A percentile compares a stretch with the other conserved stretches of the same genome.
These are phyloP conservation scores for Daphne laureola DNA, from an alignment of 441 rosid genomes.

Conservation along the genomic window DNA sequence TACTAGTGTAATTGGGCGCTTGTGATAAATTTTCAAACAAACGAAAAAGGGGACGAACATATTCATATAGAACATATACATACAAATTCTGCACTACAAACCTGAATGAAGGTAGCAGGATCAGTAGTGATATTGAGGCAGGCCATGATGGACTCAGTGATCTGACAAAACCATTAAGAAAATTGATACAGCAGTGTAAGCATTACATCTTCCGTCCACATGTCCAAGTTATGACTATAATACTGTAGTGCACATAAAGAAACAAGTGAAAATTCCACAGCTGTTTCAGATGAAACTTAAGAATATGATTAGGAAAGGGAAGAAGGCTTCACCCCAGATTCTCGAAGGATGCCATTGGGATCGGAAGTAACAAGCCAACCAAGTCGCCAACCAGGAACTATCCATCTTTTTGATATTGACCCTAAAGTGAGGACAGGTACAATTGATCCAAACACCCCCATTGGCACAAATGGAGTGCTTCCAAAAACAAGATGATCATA, in stretches of 20 bases:
- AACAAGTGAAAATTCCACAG: not conserved
- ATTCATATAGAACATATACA: not conserved
- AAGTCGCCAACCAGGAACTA: conserved; percentile 54
- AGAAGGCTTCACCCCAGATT: conserved; percentile 29
- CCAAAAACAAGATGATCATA: conserved; percentile 40
- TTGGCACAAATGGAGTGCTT: conserved; percentile 35
- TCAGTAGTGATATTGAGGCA: conserved; percentile 37
- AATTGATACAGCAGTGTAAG: not conserved
- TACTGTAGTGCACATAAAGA: not conserved
- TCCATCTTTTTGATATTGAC: conserved; percentile 55
- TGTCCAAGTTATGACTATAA: not conserved
- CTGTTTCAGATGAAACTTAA: not conserved
- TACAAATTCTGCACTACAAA: conserved; percentile 10
- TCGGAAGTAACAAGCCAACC: conserved; percentile 48
- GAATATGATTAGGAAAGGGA: not conserved
- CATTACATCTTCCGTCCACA: not conserved
- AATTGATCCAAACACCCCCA: conserved; percentile 39
- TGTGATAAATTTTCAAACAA: no score
- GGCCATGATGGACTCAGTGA: conserved; percentile 33
- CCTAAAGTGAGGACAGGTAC: conserved; percentile 47
- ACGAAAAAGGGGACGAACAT: not conserved
- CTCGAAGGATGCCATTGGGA: conserved; percentile 30
- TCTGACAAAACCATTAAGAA: conserved; percentile 18
- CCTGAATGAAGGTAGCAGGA: conserved; percentile 62
- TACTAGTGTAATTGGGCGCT: no score